phyloP scores from a whole-genome alignment of 2,329 filamentous ascomycete species.

The Alternaria sp. region DNA sequence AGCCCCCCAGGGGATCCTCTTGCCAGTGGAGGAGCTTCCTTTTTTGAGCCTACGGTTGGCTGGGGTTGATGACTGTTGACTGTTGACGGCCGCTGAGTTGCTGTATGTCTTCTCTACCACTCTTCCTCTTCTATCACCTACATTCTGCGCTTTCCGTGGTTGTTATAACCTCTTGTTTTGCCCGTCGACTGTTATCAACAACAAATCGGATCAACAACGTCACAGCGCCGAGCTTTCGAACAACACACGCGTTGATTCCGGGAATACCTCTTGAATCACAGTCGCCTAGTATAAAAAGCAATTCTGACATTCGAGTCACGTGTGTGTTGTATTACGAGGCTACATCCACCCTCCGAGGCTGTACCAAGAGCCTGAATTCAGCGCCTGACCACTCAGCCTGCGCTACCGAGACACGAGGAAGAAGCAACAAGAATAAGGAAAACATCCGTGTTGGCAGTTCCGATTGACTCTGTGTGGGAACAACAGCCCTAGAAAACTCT shows the following conservation, averaged over 20 bases:
- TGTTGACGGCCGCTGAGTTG: constrained; percentile 17
- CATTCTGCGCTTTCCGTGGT: constrained; percentile 8
- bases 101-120: constrained; percentile 13
- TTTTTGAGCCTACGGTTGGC: constrained; percentile 16
- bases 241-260: not conserved
- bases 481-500: not conserved
- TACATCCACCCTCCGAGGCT: constrained; percentile 42
- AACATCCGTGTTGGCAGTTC: not conserved
- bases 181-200: constrained; percentile 20
- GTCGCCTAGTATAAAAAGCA: not conserved
- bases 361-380: constrained; percentile 34
- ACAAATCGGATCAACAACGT: constrained; percentile 22
- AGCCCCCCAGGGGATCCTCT: constrained; percentile 34
- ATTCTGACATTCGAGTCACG: not conserved
- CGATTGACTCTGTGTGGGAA: not conserved
- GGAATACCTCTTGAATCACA: not conserved
- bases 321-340: constrained; percentile 1
- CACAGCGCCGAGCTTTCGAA: constrained; percentile 19
- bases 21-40: constrained; percentile 25
- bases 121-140: constrained; percentile 7
- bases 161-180: constrained; percentile 8
- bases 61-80: constrained; percentile 30
- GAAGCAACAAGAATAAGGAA: constrained; percentile 3
- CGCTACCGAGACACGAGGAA: constrained; percentile 9
- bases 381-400: constrained; percentile 36